Evolutionary conservation across 1,284 basidiomycete species (phyloP), one percentile per base, ranked within the genome.

Genomic region (Ganoderma multipileum): DNA sequence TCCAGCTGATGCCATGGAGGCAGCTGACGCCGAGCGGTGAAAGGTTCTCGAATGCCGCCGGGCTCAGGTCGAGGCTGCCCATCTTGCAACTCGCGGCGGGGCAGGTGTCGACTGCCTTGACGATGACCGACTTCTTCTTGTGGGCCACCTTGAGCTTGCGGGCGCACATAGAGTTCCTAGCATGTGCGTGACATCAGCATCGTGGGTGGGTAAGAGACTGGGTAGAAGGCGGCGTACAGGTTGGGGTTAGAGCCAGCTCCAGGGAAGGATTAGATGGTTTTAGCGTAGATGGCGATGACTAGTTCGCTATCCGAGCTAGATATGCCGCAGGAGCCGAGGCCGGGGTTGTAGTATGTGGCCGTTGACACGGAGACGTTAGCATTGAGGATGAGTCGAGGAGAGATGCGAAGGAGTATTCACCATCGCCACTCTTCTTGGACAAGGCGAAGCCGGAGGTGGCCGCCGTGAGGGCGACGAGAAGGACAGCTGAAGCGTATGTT

Each of bases 31-130:
- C 2, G 38, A 39, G 38, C 38, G 38, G 38, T 11, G 38, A 82
- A 58, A 86, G 77, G 50, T 81, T 70, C 64, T 77, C 71, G 75
- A 86, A 87, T 11, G 82, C 82, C 1, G 79, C 75, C 6, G 78
- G 79, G 8, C 81, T 81, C 47, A 87, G 76, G 75, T 87, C 85
- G 65, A 87, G 76, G 65, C 80, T 79, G 57, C 77, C 73, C 28
- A 74, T 68, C 1, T 74, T 76, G 69, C 85, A 87, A 0, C 79
- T n/a, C 18, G 44, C n/a, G 44, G 44, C 80, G 3, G 77, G 78
- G 72, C 86, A 87, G 23, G 79, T 69, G 74, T 87, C 85, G 5
- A 79, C 79, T n/a, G 86, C 81, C 7, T 76, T 76, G 2, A 82
- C 85, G 1, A 73, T 75, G 61, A 83, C 76, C 3, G 80, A 78